A percentile compares a stretch with the other conserved stretches of the same genome.
Conservation (phyloP, 1,139 yeast genomes). For the Debaryomyces subglobosus region DNA sequence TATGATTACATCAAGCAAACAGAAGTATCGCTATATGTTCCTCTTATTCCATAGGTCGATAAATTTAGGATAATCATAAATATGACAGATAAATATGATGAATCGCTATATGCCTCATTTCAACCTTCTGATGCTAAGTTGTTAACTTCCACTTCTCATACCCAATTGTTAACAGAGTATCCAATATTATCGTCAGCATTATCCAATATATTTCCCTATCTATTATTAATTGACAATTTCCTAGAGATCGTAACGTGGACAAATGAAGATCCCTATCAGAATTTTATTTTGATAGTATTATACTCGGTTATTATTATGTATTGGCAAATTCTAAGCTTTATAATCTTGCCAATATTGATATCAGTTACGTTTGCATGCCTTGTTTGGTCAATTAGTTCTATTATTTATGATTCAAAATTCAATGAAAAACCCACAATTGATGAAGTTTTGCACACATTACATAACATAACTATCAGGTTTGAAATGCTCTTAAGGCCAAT, state of each 20-base stretch:
- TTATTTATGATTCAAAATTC: conserved; percentile 44
- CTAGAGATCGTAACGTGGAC: conserved; percentile 59
- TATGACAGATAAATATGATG: conserved; percentile 13
- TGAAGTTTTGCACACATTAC: conserved; percentile 54
- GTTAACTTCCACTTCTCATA: conserved; percentile 31
- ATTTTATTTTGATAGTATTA: conserved; percentile 44
- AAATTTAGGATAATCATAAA: background rate
- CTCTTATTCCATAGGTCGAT: background rate
- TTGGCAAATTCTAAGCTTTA: conserved; percentile 42
- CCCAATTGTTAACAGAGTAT: conserved; percentile 40
- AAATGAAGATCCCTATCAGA: conserved; percentile 52
- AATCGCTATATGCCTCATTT: conserved; percentile 30
- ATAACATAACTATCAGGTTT: conserved; percentile 50
- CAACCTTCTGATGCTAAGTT: conserved; percentile 41
- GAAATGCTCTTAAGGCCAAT: conserved; percentile 49
- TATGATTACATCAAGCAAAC: background rate
- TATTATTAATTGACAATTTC: conserved; percentile 46
- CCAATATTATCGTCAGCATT: conserved; percentile 52
- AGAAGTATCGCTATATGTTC: background rate
- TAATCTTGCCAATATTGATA: conserved; percentile 42
- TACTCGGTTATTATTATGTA: conserved; percentile 47
- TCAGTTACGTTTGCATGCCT: conserved; percentile 39
- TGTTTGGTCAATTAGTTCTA: conserved; percentile 51
- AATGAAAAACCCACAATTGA: conserved; percentile 59
- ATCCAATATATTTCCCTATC: conserved; percentile 51